phyloP scores from a whole-genome alignment of 2,329 filamentous ascomycete genomes.

The Diaporthe sp. region DNA sequence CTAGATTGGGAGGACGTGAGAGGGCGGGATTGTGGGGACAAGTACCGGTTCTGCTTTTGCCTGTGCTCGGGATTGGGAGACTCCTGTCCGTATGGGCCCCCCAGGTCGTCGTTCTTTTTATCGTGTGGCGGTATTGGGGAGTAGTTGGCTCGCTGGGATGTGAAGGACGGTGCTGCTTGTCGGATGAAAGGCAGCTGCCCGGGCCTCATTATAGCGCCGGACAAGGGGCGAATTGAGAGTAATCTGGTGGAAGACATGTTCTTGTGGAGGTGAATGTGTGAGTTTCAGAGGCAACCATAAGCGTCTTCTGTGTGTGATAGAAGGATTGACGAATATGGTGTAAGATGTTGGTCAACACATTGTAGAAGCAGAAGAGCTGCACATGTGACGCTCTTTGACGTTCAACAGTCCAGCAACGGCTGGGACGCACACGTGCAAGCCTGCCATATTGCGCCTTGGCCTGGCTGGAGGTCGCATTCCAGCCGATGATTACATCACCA shows the following conservation, averaged over 20 bases:
- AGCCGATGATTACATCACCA: conserved; percentile 22
- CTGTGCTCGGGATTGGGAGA: conserved; percentile 28
- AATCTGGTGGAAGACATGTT: conserved; percentile 19
- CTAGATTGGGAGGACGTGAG: too few relatives aligned
- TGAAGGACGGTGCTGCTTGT: background rate
- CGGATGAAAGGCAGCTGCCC: background rate
- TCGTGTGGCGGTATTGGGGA: conserved; percentile 35
- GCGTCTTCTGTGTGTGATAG: background rate
- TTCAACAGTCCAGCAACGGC: background rate
- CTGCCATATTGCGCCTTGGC: background rate
- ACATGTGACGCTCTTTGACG: background rate
- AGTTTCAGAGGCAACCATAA: background rate
- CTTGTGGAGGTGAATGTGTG: background rate
- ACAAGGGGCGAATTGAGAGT: background rate
- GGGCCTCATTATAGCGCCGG: background rate
- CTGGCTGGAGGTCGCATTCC: conserved; percentile 9
- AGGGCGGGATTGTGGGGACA: too few relatives aligned
- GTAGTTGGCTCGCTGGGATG: conserved; percentile 31
- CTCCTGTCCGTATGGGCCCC: conserved; percentile 35
- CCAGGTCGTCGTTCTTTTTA: conserved; percentile 36
- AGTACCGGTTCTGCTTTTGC: conserved; percentile 29
- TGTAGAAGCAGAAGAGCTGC: background rate
- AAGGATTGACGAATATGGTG: background rate
- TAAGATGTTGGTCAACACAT: background rate
- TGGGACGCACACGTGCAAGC: background rate